Evolutionary conservation across 371 early-diverging fungal genomes (phyloP), one percentile per base, ranked within the genome.

Genomic region (Mucor lusitanicus): DNA sequence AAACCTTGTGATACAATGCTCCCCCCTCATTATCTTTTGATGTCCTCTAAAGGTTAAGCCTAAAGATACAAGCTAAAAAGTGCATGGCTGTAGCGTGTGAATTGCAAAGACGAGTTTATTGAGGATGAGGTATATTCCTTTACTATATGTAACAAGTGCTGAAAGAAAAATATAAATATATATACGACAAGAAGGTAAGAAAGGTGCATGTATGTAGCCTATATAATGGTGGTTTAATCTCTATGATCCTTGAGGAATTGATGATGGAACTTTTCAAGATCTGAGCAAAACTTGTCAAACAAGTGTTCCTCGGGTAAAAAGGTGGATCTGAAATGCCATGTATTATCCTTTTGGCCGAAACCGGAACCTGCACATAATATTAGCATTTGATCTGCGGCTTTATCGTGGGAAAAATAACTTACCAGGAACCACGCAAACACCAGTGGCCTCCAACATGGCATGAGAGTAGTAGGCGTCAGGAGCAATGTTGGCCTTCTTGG

Each of bases 251-350:
- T 76, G 77, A 97, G 77, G 70, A 98, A 95, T 4, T 78, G 74
- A 28, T 73, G 55, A 71, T 99, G 97, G 86, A 99, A 99, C 37
- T 74, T 72, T 65, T 78, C 73, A 63, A 97, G 74, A 44, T 80
- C 83, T 21, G 68, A 61, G 63, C 95, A 95, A 64, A 99, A 97
- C 53, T 80, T 87, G 64, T 95, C 96, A 88, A 99, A 93, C 64
- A 94, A 80, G 39, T 94, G 86, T 74, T 97, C 97, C 25, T 90
- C 92, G 19, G 99, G 98, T 74, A 99, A 74, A 82, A 99, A 99
- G 4, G 99, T 98, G 21, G 92, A 90, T 68, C 99, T 85, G 85
- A 98, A 97, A 76, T 99, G 99, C 82, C 87, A 96, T 2, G 97
- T 97, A 53, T 91, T 94, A 9, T 89, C 88, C 61, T 86, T 85